These are phyloP conservation scores for Aspergillus saccharolyticus DNA, from an alignment of 495 filamentous ascomycete species.

Conservation along the genomic window DNA sequence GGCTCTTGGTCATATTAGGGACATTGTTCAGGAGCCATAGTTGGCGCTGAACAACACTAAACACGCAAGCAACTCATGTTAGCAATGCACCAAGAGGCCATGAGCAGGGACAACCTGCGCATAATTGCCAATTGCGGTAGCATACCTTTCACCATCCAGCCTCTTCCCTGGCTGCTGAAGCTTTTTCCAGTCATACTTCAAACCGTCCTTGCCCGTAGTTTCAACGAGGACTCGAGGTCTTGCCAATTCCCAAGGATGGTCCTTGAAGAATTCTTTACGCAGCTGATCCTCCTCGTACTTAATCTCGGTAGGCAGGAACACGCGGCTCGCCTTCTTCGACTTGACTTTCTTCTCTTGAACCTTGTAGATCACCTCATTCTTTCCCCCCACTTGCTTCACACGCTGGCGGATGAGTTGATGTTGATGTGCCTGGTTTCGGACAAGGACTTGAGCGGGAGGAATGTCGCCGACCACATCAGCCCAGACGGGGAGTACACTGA, in stretches of 20 bases:
- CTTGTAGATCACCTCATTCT: constrained; percentile 37
- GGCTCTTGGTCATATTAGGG: constrained; percentile 50
- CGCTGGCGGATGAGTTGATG: constrained; percentile 54
- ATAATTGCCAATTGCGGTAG: neutral
- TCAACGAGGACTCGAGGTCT: constrained; percentile 81
- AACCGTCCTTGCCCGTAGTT: constrained; percentile 73
- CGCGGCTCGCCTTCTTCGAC: constrained; percentile 59
- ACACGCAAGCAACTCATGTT: constrained; percentile 10
- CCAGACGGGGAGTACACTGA: constrained; percentile 76
- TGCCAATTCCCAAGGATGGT: constrained; percentile 97
- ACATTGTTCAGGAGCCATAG: constrained; percentile 71
- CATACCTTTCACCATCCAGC: constrained; percentile 81
- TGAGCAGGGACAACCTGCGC: too few species aligned
- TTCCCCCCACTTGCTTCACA: constrained; percentile 34
- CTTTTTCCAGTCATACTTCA: constrained; percentile 74
- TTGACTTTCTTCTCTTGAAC: constrained; percentile 36
- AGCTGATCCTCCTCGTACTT: constrained; percentile 82
- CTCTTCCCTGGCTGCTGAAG: constrained; percentile 72
- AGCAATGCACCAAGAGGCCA: constrained; percentile 10
- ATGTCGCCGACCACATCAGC: constrained; percentile 65
- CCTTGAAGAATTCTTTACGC: constrained; percentile 74
- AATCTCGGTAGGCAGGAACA: constrained; percentile 76
- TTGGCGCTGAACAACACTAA: constrained; percentile 89
- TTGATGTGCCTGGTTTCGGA: constrained; percentile 62
- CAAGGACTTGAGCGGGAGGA: constrained; percentile 73